A percentile compares a stretch with the other conserved stretches of the same genome.
These are phyloP conservation scores for Discostella pseudostelligera DNA, from an alignment of 108 stramenopile species.

Conservation along the genomic window DNA sequence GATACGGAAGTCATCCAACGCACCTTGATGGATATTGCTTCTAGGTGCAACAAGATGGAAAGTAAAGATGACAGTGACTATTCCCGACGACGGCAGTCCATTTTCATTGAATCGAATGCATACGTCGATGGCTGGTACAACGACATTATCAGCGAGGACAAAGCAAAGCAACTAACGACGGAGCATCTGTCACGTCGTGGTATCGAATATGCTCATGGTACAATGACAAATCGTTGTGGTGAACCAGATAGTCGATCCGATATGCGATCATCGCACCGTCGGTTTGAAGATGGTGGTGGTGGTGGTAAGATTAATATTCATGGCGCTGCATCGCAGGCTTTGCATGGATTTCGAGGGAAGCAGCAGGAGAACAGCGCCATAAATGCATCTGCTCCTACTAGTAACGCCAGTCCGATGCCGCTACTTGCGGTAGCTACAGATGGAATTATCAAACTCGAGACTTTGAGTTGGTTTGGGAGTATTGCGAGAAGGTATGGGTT, in stretches of 20 bases:
- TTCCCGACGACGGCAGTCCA: slow-evolving; percentile 7
- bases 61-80: slow-evolving; percentile 17
- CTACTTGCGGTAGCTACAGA: slow-evolving; percentile 59
- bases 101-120: slow-evolving; percentile 42
- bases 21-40: slow-evolving; percentile 32
- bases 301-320: slow-evolving; percentile 82
- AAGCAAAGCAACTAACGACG: slow-evolving; percentile 3
- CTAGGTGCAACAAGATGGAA: slow-evolving; percentile 42
- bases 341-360: slow-evolving; percentile 61
- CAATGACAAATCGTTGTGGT: slow-evolving; percentile 72
- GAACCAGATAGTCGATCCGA: slow-evolving; percentile 91
- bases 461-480: slow-evolving; percentile 80
- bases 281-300: not conserved
- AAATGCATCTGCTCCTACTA: slow-evolving; percentile 4
- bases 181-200: slow-evolving; percentile 2
- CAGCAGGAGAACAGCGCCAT: not conserved
- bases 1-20: slow-evolving; percentile 7
- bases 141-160: not conserved
- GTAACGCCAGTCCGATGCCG: slow-evolving; percentile 34
- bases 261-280: slow-evolving; percentile 16
- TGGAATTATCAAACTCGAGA: slow-evolving; percentile 71
- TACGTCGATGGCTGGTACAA: slow-evolving; percentile 8
- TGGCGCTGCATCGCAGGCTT: slow-evolving; percentile 72
- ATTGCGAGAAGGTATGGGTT: slow-evolving; percentile 87
- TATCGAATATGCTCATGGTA: slow-evolving; percentile 59